phyloP scores from a whole-genome alignment of 192 early-diverging fungal genomes.

The Backusella westeae region DNA sequence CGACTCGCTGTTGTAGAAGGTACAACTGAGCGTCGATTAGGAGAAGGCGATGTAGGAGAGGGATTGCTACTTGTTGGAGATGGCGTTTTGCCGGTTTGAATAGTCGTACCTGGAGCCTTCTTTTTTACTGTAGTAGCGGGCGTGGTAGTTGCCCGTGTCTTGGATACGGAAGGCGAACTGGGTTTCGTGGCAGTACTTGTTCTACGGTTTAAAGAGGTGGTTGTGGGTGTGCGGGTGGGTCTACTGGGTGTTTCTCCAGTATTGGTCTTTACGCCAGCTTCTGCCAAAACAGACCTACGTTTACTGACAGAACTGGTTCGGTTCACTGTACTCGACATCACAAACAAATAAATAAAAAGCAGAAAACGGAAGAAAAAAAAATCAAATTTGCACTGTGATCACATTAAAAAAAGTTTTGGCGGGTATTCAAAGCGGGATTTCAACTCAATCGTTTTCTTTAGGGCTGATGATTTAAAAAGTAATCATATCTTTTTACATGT shows the following conservation, averaged over 20 bases:
- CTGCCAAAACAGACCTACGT: neutral
- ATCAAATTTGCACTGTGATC: neutral
- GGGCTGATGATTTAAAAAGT: neutral
- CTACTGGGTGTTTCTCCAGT: neutral
- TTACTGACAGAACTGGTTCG: neutral
- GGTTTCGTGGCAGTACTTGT: neutral
- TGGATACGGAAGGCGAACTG: slow-evolving; percentile 1
- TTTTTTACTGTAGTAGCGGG: neutral
- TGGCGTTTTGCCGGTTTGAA: neutral
- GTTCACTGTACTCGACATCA: slow-evolving; percentile 2
- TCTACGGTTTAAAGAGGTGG: neutral
- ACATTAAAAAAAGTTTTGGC: neutral
- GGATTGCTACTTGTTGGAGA: neutral
- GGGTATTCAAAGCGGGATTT: neutral
- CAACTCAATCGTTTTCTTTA: neutral
- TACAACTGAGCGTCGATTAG: slow-evolving; percentile 5
- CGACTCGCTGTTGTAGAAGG: neutral
- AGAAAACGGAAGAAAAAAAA: neutral
- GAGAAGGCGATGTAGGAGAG: neutral
- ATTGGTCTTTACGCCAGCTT: neutral
- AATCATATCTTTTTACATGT: too few species aligned
- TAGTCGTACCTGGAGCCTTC: neutral
- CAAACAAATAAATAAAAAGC: neutral
- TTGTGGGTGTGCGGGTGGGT: neutral
- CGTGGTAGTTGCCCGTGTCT: neutral